Conservation (phyloP, 2,329 filamentous ascomycete species). For the Sarocladiaceae sp. region DNA sequence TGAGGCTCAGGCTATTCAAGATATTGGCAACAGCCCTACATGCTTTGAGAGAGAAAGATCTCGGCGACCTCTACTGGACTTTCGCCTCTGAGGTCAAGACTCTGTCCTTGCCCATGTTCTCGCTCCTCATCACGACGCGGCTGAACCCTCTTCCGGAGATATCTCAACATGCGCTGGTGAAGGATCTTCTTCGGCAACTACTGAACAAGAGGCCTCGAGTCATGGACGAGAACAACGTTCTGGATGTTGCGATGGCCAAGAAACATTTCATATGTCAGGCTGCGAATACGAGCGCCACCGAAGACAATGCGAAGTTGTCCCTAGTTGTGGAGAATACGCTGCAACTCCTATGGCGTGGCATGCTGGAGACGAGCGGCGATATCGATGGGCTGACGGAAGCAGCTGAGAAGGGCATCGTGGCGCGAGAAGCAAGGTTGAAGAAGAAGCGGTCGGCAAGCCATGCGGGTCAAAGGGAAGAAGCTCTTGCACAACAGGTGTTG, state of each 20-base stretch:
- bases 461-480: slow-evolving; percentile 30
- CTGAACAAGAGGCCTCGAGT: slow-evolving; percentile 27
- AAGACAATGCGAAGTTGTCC: slow-evolving; percentile 69
- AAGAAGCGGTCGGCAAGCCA: slow-evolving; percentile 30
- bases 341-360: slow-evolving; percentile 39
- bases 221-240: slow-evolving; percentile 25
- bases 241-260: slow-evolving; percentile 42
- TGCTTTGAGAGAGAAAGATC: slow-evolving; percentile 36
- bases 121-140: slow-evolving; percentile 40
- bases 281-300: slow-evolving; percentile 51
- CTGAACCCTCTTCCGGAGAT: slow-evolving; percentile 28
- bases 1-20: slow-evolving; percentile 58
- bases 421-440: slow-evolving; percentile 41
- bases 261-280: slow-evolving; percentile 59
- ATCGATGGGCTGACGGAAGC: slow-evolving; percentile 30
- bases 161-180: slow-evolving; percentile 38
- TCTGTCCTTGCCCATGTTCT: slow-evolving; percentile 52
- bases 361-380: slow-evolving; percentile 22
- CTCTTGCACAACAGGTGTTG: slow-evolving; percentile 35
- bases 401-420: slow-evolving; percentile 39
- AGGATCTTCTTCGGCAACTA: slow-evolving; percentile 38
- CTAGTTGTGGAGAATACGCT: slow-evolving; percentile 61
- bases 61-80: slow-evolving; percentile 51
- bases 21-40: slow-evolving; percentile 42
- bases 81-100: slow-evolving; percentile 50